Evolutionary conservation across 2,329 filamentous ascomycete genomes (phyloP).

Genomic region (Knufia petricola): DNA sequence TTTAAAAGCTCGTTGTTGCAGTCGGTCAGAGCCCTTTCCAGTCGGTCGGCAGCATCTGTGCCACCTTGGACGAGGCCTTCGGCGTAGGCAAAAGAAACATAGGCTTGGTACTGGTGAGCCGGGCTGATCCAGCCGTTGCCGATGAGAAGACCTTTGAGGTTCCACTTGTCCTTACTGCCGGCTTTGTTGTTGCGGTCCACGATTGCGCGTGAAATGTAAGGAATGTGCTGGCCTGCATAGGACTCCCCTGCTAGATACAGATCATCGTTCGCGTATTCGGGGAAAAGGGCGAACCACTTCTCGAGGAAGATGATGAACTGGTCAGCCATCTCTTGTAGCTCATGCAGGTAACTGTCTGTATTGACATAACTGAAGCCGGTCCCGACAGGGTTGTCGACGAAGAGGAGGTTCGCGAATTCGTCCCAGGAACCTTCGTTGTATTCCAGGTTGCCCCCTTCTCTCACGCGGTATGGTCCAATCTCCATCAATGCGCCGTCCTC

Average conservation of each 20-base stretch:
- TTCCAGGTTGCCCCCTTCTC: constrained; percentile 58
- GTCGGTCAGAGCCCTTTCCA: constrained; percentile 59
- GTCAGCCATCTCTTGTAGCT: constrained; percentile 77
- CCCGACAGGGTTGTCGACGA: constrained; percentile 93
- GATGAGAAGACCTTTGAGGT: constrained; percentile 75
- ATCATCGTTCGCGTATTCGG: constrained; percentile 84
- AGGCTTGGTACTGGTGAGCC: constrained; percentile 77
- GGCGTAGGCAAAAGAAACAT: constrained; percentile 71
- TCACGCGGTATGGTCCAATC: constrained; percentile 82
- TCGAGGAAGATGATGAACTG: constrained; percentile 85
- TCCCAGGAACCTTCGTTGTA: constrained; percentile 97
- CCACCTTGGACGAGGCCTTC: constrained; percentile 61
- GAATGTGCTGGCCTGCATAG: constrained; percentile 93
- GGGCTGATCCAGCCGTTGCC: constrained; percentile 98
- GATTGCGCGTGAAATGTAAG: constrained; percentile 88
- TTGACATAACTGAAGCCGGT: constrained; percentile 95
- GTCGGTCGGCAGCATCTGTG: constrained; percentile 51
- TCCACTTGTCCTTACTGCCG: constrained; percentile 51
- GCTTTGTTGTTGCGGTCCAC: constrained; percentile 71
- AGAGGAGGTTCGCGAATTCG: constrained; percentile 93
- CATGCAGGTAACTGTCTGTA: constrained; percentile 74
- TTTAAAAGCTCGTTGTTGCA: constrained; percentile 57
- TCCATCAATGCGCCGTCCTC: constrained; percentile 97
- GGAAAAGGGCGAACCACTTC: constrained; percentile 83
- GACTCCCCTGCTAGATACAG: constrained; percentile 93